Conservation (phyloP, 306 rosid genomes). For the Prunus mira region DNA sequence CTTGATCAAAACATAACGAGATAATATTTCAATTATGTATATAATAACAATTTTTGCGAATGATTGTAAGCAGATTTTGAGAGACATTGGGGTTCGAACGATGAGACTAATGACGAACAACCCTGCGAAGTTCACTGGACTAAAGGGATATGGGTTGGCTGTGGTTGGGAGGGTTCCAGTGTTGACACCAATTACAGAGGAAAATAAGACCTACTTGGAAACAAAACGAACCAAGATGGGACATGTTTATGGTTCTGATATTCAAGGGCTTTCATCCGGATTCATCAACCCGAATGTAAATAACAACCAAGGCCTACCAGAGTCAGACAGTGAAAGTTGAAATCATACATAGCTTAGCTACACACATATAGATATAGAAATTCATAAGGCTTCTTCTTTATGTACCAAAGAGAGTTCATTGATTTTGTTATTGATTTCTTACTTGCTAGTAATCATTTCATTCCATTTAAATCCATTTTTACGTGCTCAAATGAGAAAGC, state of each 20-base stretch:
- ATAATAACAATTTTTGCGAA: background rate
- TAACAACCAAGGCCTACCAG: slow-evolving; percentile 10
- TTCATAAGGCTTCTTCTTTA: background rate
- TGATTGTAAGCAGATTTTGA: slow-evolving; percentile 47
- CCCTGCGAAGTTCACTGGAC: slow-evolving; percentile 74
- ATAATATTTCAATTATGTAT: background rate
- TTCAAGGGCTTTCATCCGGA: slow-evolving; percentile 40
- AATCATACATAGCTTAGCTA: background rate
- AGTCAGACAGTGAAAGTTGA: background rate
- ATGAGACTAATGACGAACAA: slow-evolving; percentile 87
- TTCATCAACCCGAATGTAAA: slow-evolving; percentile 35
- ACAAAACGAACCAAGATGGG: slow-evolving; percentile 87
- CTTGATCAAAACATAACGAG: too few species aligned
- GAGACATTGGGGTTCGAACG: slow-evolving; percentile 72
- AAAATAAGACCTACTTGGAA: slow-evolving; percentile 66
- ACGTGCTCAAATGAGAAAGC: too few species aligned
- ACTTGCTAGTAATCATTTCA: too few species aligned
- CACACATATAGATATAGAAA: background rate
- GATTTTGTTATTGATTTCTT: background rate
- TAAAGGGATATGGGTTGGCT: slow-evolving; percentile 84
- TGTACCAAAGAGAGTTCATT: background rate
- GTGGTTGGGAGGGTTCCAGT: slow-evolving; percentile 78
- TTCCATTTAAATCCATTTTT: too few species aligned
- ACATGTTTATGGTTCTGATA: slow-evolving; percentile 82
- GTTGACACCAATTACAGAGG: slow-evolving; percentile 73